phyloP scores from a whole-genome alignment of 495 filamentous ascomycete species.

The Xylona heveae region DNA sequence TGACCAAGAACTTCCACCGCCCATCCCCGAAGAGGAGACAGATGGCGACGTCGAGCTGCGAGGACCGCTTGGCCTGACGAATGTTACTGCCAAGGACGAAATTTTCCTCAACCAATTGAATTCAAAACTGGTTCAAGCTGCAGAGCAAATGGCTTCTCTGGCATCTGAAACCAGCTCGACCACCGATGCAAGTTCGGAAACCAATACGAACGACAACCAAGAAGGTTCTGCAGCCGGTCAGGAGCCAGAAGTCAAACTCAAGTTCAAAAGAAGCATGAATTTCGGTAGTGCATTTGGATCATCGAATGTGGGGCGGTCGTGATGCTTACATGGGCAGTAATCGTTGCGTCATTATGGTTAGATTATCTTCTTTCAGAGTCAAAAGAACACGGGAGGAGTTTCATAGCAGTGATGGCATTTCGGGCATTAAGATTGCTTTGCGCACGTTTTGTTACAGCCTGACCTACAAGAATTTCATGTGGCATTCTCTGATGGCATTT shows the following conservation, averaged over 20 bases:
- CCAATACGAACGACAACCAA: too few species aligned
- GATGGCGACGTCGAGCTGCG: constrained; percentile 6
- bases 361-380: too few species aligned
- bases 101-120: constrained; percentile 9
- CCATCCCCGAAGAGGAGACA: constrained; percentile 6
- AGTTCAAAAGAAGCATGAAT: constrained; percentile 6
- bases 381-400: too few species aligned
- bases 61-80: constrained; percentile 7
- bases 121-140: constrained; percentile 9
- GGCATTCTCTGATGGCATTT: too few species aligned
- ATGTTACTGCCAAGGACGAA: constrained; percentile 4
- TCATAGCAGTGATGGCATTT: too few species aligned
- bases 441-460: too few species aligned
- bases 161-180: constrained; percentile 1
- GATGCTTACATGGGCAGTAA: too few species aligned
- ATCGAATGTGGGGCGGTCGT: too few species aligned
- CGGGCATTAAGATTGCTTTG: too few species aligned
- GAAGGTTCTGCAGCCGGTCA: too few species aligned
- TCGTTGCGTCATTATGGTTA: too few species aligned
- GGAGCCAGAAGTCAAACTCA: constrained; percentile 3
- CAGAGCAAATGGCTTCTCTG: constrained; percentile 7
- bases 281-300: constrained; percentile 5
- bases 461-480: too few species aligned
- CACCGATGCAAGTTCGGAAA: not conserved
- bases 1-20: constrained; percentile 5